These are phyloP conservation scores for Torrubiella hemipterigena DNA, from an alignment of 2,329 filamentous ascomycete species.

Conservation along the genomic window DNA sequence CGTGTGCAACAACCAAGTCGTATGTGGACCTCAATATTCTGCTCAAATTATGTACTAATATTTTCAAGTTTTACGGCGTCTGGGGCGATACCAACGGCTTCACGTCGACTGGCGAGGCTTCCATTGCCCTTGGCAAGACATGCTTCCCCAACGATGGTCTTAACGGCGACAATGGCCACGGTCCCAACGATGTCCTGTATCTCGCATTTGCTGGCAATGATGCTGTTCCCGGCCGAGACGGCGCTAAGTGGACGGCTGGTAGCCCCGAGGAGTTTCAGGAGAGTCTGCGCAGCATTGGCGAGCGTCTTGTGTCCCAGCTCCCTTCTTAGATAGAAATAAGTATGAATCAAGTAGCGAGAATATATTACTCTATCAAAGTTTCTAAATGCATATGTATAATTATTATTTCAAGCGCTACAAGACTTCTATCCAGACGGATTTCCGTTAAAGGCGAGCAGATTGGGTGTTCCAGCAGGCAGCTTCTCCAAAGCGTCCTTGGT, in stretches of 20 bases:
- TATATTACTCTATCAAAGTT: too few relatives aligned
- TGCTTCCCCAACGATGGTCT: conserved; percentile 34
- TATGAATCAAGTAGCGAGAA: background rate
- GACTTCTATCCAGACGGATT: too few relatives aligned
- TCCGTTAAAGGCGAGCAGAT: conserved; percentile 6
- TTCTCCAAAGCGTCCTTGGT: conserved; percentile 1
- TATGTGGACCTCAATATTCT: conserved; percentile 5
- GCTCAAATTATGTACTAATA: conserved; percentile 19
- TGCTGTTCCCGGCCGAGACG: conserved; percentile 34
- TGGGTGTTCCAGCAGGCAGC: background rate
- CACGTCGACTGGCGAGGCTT: conserved; percentile 34
- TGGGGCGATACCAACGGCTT: conserved; percentile 44
- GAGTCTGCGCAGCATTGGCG: conserved; percentile 31
- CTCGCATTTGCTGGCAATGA: conserved; percentile 38
- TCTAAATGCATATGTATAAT: too few relatives aligned
- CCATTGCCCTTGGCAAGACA: conserved; percentile 34
- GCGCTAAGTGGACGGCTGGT: conserved; percentile 36
- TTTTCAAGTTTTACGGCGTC: conserved; percentile 27
- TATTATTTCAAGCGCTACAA: too few relatives aligned
- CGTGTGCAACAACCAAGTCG: conserved; percentile 30
- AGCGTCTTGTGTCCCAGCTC: conserved; percentile 24
- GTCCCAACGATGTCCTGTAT: conserved; percentile 40
- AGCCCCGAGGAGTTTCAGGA: conserved; percentile 31
- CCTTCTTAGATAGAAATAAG: background rate
- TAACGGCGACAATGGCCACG: conserved; percentile 38